phyloP scores from a whole-genome alignment of 1,284 basidiomycete species.

The Tausonia pullulans region DNA sequence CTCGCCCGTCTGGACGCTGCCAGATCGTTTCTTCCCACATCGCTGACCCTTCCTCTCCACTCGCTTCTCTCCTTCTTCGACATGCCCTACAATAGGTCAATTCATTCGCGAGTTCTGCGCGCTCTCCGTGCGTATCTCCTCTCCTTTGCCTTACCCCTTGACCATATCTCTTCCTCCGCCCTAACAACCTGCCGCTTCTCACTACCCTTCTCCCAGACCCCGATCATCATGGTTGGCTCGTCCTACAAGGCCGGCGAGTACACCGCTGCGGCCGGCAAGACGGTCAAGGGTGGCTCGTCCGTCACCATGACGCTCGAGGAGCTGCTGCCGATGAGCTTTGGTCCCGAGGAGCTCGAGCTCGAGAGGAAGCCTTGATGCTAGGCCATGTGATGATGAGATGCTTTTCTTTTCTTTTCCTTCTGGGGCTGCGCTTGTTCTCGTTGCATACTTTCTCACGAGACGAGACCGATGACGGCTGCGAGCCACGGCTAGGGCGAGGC shows the following conservation, averaged over 20 bases:
- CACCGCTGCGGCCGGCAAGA: constrained; percentile 31
- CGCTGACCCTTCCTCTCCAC: too few relatives aligned
- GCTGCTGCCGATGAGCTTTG: constrained; percentile 77
- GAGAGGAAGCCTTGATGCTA: not conserved
- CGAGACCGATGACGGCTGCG: not conserved
- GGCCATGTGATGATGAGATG: too few relatives aligned
- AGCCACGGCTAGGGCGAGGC: too few relatives aligned
- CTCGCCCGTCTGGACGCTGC: too few relatives aligned
- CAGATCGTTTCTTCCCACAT: too few relatives aligned
- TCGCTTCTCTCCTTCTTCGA: too few relatives aligned
- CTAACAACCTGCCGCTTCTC: not conserved
- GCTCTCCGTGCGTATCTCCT: constrained; percentile 26
- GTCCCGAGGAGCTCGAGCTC: constrained; percentile 60
- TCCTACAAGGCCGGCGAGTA: constrained; percentile 43
- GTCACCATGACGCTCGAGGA: constrained; percentile 55
- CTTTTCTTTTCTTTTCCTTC: too few relatives aligned
- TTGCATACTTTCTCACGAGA: not conserved
- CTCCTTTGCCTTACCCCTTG: not conserved
- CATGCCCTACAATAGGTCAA: constrained; percentile 36
- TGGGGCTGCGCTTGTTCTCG: too few relatives aligned
- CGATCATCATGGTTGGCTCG: constrained; percentile 62
- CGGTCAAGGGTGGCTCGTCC: constrained; percentile 41
- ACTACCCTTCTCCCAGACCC: constrained; percentile 42
- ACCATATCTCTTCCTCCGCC: not conserved
- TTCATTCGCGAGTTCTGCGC: constrained; percentile 79